Conservation (phyloP, 306 rosid species). For the Prinsepia uniflora region DNA sequence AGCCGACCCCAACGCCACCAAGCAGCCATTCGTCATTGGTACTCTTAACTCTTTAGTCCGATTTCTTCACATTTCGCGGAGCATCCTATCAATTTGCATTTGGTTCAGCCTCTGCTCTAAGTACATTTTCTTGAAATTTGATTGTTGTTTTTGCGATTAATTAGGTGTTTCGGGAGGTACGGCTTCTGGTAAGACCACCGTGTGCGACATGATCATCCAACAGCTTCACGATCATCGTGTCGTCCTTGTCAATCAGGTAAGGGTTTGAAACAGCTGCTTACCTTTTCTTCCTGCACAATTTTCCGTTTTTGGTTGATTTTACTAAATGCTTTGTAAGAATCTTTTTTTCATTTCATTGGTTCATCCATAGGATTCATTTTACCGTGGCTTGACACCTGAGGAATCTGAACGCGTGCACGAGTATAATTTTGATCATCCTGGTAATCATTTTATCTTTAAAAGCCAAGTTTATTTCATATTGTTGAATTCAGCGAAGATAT, state of each 20-base stretch:
- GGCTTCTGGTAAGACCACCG: slow-evolving; percentile 97
- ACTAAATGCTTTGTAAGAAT: neutral
- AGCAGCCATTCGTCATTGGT: slow-evolving; percentile 90
- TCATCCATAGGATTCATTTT: slow-evolving; percentile 69
- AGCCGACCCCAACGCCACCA: slow-evolving; percentile 48
- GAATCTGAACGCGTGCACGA: slow-evolving; percentile 72
- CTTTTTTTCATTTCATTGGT: neutral
- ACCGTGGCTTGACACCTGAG: slow-evolving; percentile 89
- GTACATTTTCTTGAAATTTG: neutral
- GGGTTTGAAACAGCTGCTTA: neutral
- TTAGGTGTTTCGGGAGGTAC: slow-evolving; percentile 98
- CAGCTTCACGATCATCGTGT: slow-evolving; percentile 98
- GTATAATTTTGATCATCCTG: slow-evolving; percentile 97
- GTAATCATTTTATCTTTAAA: slow-evolving; percentile 28
- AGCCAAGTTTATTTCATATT: neutral
- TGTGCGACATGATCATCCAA: slow-evolving; percentile 96
- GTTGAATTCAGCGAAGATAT: neutral
- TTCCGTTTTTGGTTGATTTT: neutral
- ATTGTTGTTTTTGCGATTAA: slow-evolving; percentile 2
- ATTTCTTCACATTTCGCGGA: neutral
- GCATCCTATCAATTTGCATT: neutral
- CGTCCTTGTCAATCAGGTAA: slow-evolving; percentile 88
- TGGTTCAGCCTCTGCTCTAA: neutral
- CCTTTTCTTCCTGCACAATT: neutral
- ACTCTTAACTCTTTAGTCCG: neutral